phyloP scores from a whole-genome alignment of 768 basidiomycete genomes.

The Trametes maxima region DNA sequence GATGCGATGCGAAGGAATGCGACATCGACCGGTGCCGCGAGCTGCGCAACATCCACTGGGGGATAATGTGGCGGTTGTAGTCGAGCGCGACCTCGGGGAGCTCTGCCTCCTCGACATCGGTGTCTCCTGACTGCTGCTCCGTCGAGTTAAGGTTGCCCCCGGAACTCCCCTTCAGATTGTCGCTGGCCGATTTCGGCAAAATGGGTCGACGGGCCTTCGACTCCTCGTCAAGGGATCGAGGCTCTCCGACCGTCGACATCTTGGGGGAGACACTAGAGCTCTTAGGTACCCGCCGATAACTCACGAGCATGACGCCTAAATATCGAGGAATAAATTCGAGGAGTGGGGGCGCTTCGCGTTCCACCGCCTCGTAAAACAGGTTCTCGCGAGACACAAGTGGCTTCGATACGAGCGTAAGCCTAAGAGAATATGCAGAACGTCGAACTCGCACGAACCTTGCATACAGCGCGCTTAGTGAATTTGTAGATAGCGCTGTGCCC shows the following conservation, averaged over 20 bases:
- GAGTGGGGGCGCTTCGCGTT: conserved; percentile 89
- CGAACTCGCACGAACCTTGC: conserved; percentile 72
- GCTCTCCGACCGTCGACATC: conserved; percentile 21
- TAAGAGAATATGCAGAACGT: conserved; percentile 29
- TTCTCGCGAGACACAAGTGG: conserved; percentile 97
- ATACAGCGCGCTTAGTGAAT: conserved; percentile 96
- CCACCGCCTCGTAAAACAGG: conserved; percentile 96
- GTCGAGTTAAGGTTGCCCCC: neutral
- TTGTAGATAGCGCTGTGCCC: conserved; percentile 98
- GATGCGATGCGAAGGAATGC: conserved; percentile 39
- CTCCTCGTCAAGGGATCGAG: conserved; percentile 21
- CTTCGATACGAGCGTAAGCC: conserved; percentile 42
- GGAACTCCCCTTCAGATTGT: conserved; percentile 6
- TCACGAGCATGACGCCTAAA: conserved; percentile 97
- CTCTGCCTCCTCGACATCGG: conserved; percentile 66
- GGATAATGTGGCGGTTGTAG: conserved; percentile 94
- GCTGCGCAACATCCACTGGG: conserved; percentile 81
- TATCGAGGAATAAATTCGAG: conserved; percentile 97
- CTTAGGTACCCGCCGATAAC: conserved; percentile 75
- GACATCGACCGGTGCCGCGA: conserved; percentile 48
- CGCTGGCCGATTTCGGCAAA: conserved; percentile 34
- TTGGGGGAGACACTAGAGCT: conserved; percentile 19
- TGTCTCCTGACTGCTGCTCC: conserved; percentile 44
- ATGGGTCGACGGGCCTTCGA: conserved; percentile 29
- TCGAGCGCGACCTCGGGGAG: conserved; percentile 94